These are phyloP conservation scores for Hypoxylon fuscum DNA, from an alignment of 495 filamentous ascomycete genomes.

Conservation along the genomic window DNA sequence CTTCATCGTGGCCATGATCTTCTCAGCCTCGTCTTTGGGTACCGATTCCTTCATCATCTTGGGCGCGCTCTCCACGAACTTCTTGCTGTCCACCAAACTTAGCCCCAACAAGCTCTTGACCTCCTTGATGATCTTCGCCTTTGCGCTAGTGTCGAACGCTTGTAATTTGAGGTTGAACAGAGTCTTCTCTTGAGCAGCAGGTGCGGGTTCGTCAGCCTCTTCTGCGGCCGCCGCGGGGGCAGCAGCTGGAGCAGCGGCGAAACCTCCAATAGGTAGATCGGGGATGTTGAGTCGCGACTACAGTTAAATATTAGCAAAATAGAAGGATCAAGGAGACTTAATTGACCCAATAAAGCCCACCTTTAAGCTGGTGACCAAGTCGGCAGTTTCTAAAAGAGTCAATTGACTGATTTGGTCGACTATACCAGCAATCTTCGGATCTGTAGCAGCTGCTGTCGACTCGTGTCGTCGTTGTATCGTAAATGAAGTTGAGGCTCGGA, in stretches of 20 bases:
- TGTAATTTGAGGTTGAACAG: slow-evolving; percentile 95
- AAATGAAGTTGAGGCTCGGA: slow-evolving; percentile 52
- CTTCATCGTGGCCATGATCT: slow-evolving; percentile 95
- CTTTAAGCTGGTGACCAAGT: slow-evolving; percentile 92
- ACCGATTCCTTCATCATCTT: slow-evolving; percentile 99
- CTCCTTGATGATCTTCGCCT: slow-evolving; percentile 99
- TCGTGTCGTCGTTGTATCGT: slow-evolving; percentile 68
- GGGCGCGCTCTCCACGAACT: slow-evolving; percentile 97
- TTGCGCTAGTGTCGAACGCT: slow-evolving; percentile 84
- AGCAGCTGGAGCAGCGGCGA: slow-evolving; percentile 55
- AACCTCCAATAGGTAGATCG: slow-evolving; percentile 90
- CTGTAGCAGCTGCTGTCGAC: slow-evolving; percentile 73
- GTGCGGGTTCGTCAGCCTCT: slow-evolving; percentile 84
- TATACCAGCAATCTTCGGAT: slow-evolving; percentile 89
- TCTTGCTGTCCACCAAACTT: slow-evolving; percentile 99
- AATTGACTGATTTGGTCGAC: slow-evolving; percentile 98
- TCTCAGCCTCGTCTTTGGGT: slow-evolving; percentile 98
- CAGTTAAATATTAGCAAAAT: slow-evolving; percentile 33
- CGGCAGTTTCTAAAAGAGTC: slow-evolving; percentile 95
- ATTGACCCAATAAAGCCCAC: slow-evolving; percentile 47
- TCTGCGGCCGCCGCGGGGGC: slow-evolving; percentile 71
- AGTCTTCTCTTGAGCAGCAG: slow-evolving; percentile 90
- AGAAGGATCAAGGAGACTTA: background rate
- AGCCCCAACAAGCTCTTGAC: slow-evolving; percentile 94
- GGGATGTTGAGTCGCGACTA: slow-evolving; percentile 97